phyloP scores from a whole-genome alignment of 345 rosid genomes.

The Citrus inodora region DNA sequence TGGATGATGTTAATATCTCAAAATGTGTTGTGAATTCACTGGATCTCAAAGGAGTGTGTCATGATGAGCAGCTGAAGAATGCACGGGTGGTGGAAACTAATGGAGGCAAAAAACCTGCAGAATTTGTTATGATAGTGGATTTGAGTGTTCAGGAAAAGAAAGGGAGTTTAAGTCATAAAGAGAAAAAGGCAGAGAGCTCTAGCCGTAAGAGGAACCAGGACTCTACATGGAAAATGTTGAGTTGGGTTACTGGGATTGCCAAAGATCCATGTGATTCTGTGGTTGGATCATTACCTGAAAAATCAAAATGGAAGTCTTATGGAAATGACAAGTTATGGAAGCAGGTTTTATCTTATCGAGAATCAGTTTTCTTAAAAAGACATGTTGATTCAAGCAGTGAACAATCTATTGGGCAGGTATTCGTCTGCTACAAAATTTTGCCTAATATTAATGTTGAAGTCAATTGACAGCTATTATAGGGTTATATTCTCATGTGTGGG shows the following conservation, averaged over 20 bases:
- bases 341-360: conserved; percentile 64
- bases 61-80: conserved; percentile 23
- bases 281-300: conserved; percentile 56
- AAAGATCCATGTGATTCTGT: conserved; percentile 55
- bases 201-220: conserved; percentile 52
- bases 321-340: conserved; percentile 68
- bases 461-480: background rate
- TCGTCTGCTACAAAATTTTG: background rate
- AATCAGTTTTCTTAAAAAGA: conserved; percentile 35
- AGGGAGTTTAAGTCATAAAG: conserved; percentile 14
- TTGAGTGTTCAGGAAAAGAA: conserved; percentile 8
- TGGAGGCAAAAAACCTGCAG: conserved; percentile 13
- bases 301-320: conserved; percentile 60
- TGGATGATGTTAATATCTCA: conserved; percentile 7
- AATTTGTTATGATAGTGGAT: conserved; percentile 19
- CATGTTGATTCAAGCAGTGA: conserved; percentile 34
- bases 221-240: conserved; percentile 38
- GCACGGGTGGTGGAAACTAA: conserved; percentile 9
- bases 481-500: background rate
- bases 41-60: conserved; percentile 8
- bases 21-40: conserved; percentile 12
- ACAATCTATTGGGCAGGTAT: conserved; percentile 53
- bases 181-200: conserved; percentile 7
- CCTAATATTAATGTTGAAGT: background rate
- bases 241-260: conserved; percentile 62